Conservation (phyloP, 2,329 filamentous ascomycete genomes). For the Fulvia fulva region DNA sequence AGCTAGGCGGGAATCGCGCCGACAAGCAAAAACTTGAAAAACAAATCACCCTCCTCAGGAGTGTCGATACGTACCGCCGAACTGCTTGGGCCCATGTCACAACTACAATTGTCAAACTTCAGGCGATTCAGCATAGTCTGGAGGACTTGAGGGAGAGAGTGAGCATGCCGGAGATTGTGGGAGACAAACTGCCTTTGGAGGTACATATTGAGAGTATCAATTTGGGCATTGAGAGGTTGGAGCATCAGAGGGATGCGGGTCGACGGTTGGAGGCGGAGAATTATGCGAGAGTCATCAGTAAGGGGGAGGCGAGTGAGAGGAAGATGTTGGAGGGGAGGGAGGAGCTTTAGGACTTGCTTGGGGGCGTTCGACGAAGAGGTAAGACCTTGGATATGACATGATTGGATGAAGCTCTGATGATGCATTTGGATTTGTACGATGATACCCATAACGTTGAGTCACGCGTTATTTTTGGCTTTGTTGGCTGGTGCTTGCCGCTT, state of each 20-base stretch:
- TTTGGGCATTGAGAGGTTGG: conserved; percentile 66
- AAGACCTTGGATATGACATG: background rate
- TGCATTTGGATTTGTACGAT: conserved; percentile 7
- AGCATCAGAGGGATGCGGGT: conserved; percentile 55
- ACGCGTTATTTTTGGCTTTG: no score
- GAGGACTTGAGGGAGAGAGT: conserved; percentile 69
- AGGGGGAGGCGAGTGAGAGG: conserved; percentile 19
- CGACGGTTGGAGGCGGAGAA: conserved; percentile 29
- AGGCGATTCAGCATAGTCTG: conserved; percentile 67
- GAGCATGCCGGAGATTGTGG: conserved; percentile 59
- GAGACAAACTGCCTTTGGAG: conserved; percentile 57
- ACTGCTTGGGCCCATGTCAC: conserved; percentile 66
- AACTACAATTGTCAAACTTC: conserved; percentile 66
- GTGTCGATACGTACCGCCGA: conserved; percentile 64
- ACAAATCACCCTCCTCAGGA: conserved; percentile 61
- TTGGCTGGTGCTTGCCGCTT: no score
- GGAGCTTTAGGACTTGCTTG: background rate
- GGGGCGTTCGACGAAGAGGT: no score
- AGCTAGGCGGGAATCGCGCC: conserved; percentile 64
- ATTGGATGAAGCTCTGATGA: conserved; percentile 1
- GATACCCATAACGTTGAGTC: conserved; percentile 14
- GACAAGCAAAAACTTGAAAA: conserved; percentile 58
- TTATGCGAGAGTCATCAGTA: conserved; percentile 24
- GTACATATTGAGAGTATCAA: conserved; percentile 75
- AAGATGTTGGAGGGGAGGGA: conserved; percentile 20